Percentiles rank a stretch among this genome's conserved stretches.
Evolutionary conservation across 2,329 filamentous ascomycete species (phyloP).

Genomic region (Cercospora sp.): DNA sequence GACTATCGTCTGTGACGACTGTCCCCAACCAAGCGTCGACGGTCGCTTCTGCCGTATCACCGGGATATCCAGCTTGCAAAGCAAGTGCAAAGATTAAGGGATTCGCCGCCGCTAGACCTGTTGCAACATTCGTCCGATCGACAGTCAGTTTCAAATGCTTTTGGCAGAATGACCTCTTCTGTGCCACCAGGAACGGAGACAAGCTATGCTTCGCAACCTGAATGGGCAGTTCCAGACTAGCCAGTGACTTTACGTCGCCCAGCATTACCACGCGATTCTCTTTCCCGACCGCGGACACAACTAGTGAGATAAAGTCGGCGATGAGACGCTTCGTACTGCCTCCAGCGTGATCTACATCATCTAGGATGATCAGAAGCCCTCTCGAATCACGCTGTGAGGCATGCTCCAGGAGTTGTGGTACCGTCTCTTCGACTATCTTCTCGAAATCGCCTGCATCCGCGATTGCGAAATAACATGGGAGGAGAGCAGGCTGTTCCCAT

Average conservation of each 20-base stretch:
- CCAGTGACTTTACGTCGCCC: not conserved
- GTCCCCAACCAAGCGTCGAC: not conserved
- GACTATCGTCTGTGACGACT: not conserved
- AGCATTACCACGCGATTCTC: not conserved
- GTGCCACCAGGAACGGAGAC: not conserved
- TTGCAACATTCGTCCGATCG: not conserved
- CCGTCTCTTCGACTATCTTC: not conserved
- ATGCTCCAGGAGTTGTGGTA: not conserved
- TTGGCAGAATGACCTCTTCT: not conserved
- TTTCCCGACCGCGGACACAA: not conserved
- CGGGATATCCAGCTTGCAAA: not conserved
- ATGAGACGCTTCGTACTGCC: not conserved
- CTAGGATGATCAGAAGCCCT: not conserved
- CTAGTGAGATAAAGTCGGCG: not conserved
- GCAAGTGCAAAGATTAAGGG: constrained; percentile 1
- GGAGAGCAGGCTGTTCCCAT: not conserved
- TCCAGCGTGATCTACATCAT: not conserved
- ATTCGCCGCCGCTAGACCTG: not conserved
- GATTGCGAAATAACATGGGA: not conserved
- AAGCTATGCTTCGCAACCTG: not conserved
- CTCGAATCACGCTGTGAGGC: not conserved
- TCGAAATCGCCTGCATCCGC: not conserved
- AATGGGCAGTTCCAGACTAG: not conserved
- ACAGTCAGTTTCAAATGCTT: not conserved
- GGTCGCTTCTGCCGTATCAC: not conserved